Base-by-base conservation (phyloP, 169 alveolate genomes). In the Plasmodium cynomolgi region DNA sequence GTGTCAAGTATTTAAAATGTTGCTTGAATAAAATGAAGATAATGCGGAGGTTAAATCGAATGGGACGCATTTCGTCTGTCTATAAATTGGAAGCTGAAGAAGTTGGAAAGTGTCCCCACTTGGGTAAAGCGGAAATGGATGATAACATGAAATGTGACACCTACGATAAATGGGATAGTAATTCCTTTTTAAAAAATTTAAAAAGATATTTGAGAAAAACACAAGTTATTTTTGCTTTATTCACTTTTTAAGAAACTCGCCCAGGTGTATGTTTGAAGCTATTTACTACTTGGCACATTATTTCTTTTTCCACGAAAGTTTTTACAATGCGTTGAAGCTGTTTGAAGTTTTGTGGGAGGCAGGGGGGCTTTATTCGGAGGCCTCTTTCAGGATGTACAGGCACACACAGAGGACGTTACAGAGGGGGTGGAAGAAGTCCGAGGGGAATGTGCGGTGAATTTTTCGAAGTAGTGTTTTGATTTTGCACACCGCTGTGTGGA, bases 301-400 rank as follows among this genome's bases (percentile, higher is more conserved):
- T 74, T 85, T 74, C 56, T 77, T 85, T 75, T 85, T 74, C 77
- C 29, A 85, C 62, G 62, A 75, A 85, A 15, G 37, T 50, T 74
- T 85, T 31, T 20, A 85, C 34, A 74, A 74, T 33, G 39, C 93
- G 37, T 17, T 75, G 3, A 85, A 33, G 56, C 31, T 85, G 44
- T 85, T 74, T 74, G 41, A 85, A 85, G 62, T 85, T 50, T 54
- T 85, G 58, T 85, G 93, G 93, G 81, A 84, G 33, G 84, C 73
- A 75, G 84, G 79, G 41, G 83, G 93, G 37, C 17, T 56, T 4
- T 73, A 72, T 58, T 84, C 93, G 79, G 73, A 73, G 41, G 29
- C 20, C 50, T 84, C 82, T 2, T 84, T 84, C 62, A 62, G 39
- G 44, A 39, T 54, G 71, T 84, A 62, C 31, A 84, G 82, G 71